Evolutionary conservation across 2,329 filamentous ascomycete species (phyloP), one percentile per base, ranked within the genome.

Genomic region (Scedosporium apiospermum): DNA sequence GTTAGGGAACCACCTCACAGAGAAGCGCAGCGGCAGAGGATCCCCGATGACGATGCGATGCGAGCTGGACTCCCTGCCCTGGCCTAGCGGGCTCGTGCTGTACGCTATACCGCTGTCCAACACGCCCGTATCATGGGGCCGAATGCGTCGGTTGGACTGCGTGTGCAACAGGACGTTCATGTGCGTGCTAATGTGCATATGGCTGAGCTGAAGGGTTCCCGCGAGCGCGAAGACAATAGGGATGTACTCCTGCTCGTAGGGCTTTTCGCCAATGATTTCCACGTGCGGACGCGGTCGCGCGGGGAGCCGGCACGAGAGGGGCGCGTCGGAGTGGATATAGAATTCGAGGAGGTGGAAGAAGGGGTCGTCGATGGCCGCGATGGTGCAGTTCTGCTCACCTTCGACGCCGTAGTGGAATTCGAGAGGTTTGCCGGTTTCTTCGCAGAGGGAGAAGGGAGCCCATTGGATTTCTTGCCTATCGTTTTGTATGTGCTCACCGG

Each of bases 261-360:
- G 75, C 65, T 74, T 73, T 71, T 81, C 81, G 72, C 81, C 82
- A 6, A 85, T 73, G 41, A 81, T 75, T 69, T 84, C 79, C 66
- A 84, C 74, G 66, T 83, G 79, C 6, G 78, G 75, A 12, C 81
- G 72, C 0, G 93, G 93, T 6, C 88, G 87, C 0, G 91, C 85
- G 30, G 93, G 91, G 14, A 98, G 85, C 61, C 95, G 93, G 76
- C 95, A 99, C 62, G 91, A 87, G 59, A 98, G 82, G 9, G 95
- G 95, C 18, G 92, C 93, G 76, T 99, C 95, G 78, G 89, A 92
- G 81, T 98, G 95, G 74, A 98, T 88, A 82, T 98, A 98, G 82
- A 97, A 98, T 78, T 98, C 90, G 78, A 93, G 88, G 60, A 93
- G 83, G 76, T 95, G 90, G 80, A 91, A 95, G 80, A 93, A 88